phyloP scores from a whole-genome alignment of 2,329 filamentous ascomycete species.

The Pseudogymnoascus sp. region DNA sequence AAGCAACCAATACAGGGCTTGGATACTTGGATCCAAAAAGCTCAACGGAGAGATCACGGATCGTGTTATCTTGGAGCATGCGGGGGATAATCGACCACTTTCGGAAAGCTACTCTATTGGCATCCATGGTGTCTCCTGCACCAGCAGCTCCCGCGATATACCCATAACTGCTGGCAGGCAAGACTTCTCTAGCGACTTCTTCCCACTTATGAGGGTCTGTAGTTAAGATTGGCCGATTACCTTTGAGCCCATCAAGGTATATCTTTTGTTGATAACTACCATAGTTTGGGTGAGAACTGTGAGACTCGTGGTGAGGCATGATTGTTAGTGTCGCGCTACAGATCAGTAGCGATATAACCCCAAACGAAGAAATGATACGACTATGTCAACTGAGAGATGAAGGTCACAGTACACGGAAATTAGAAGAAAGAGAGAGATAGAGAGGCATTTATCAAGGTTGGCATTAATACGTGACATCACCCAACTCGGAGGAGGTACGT shows the following conservation, averaged over 20 bases:
- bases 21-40: conserved; percentile 54
- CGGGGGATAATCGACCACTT: conserved; percentile 55
- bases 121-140: conserved; percentile 18
- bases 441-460: background rate
- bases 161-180: background rate
- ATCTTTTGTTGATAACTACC: background rate
- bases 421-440: background rate
- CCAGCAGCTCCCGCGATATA: background rate
- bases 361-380: background rate
- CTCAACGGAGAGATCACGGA: conserved; percentile 46
- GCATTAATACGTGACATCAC: background rate
- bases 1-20: conserved; percentile 57
- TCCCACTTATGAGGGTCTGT: background rate
- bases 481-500: background rate
- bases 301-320: background rate
- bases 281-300: background rate
- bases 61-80: conserved; percentile 54
- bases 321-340: background rate
- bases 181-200: background rate
- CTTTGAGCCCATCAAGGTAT: background rate
- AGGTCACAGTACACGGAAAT: background rate
- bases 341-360: background rate
- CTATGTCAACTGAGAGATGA: background rate
- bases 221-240: background rate
- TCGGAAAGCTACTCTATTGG: conserved; percentile 58